Percentiles rank a stretch among this genome's conserved stretches.
phyloP scores from a whole-genome alignment of 2,329 filamentous ascomycete genomes.

The Cladosporium oxysporum region DNA sequence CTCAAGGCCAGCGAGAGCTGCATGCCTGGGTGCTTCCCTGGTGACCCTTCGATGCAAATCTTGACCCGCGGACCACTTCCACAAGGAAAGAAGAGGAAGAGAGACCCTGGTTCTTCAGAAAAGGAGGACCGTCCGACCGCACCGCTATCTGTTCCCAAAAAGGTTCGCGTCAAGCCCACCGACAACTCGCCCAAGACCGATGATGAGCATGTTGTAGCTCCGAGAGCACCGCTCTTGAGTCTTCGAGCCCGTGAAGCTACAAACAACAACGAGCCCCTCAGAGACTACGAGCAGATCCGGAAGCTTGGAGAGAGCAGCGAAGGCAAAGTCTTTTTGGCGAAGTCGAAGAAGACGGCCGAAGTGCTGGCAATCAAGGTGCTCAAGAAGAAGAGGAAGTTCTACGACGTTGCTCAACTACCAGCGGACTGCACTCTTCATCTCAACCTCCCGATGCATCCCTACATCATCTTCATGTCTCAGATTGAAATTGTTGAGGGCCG shows the following conservation, averaged over 20 bases:
- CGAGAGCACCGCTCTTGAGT: not conserved
- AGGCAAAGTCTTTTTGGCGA: not conserved
- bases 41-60: not conserved
- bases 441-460: not conserved
- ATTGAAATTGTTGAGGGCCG: conserved; percentile 8
- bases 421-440: not conserved
- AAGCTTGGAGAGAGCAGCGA: conserved; percentile 2
- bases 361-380: conserved; percentile 3
- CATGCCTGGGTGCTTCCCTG: conserved; percentile 1
- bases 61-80: not conserved
- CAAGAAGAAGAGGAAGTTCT: not conserved
- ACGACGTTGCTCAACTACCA: not conserved
- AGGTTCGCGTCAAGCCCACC: not conserved
- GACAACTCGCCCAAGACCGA: not conserved
- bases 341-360: not conserved
- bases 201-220: not conserved
- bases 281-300: not conserved
- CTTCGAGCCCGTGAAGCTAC: not conserved
- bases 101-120: not conserved
- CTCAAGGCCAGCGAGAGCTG: not conserved
- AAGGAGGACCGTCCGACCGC: not conserved
- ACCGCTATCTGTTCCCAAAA: not conserved
- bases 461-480: conserved; percentile 7
- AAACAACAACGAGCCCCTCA: not conserved
- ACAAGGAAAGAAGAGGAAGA: not conserved